A percentile compares a stretch with the other conserved stretches of the same genome.
These are phyloP conservation scores for Scortechinia acanthostroma DNA, from an alignment of 2,329 filamentous ascomycete genomes.

Conservation along the genomic window DNA sequence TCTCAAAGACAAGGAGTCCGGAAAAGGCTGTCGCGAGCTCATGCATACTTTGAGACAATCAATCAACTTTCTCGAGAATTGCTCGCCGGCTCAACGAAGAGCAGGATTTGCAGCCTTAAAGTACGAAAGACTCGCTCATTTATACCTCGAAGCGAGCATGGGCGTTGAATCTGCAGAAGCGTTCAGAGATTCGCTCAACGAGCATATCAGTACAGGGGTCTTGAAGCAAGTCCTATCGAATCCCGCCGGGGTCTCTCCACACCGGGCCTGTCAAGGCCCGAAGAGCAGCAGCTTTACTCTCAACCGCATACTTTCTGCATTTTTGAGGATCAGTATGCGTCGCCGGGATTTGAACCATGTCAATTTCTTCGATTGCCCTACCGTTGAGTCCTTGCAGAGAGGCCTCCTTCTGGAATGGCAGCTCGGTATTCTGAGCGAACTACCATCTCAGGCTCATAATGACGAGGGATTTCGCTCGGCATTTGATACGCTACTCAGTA, in stretches of 20 bases:
- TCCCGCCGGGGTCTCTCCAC: slow-evolving; percentile 9
- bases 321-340: not conserved
- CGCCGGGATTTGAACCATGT: not conserved
- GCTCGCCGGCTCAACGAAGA: slow-evolving; percentile 19
- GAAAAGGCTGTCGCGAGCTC: slow-evolving; percentile 20
- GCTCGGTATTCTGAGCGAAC: not conserved
- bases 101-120: slow-evolving; percentile 30
- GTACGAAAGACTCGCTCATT: slow-evolving; percentile 29
- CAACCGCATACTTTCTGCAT: not conserved
- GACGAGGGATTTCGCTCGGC: not conserved
- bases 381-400: not conserved
- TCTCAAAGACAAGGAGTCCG: slow-evolving; percentile 26
- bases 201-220: slow-evolving; percentile 24
- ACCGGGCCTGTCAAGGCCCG: not conserved
- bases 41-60: slow-evolving; percentile 27
- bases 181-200: slow-evolving; percentile 26
- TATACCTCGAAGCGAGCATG: slow-evolving; percentile 26
- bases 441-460: not conserved
- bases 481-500: slow-evolving; percentile 12
- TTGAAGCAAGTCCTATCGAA: slow-evolving; percentile 17
- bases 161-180: slow-evolving; percentile 20
- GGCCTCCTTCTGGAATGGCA: not conserved
- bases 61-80: slow-evolving; percentile 21
- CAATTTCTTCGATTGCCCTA: not conserved
- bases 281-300: not conserved